Percentiles rank a stretch among this genome's conserved stretches.
phyloP scores from a whole-genome alignment of 441 rosid genomes.

The Biscutella auriculata region DNA sequence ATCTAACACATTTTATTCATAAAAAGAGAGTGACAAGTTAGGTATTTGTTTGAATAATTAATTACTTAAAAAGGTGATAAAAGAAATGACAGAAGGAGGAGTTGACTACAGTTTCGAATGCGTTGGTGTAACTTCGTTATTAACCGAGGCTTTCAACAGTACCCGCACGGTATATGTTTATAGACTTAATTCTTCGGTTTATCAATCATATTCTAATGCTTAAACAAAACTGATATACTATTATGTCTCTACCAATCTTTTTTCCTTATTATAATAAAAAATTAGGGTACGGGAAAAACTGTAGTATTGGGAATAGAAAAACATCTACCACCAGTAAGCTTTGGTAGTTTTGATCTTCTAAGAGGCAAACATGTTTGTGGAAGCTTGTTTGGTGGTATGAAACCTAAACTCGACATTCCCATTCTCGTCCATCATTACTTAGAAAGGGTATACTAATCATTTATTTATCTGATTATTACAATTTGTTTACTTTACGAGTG shows the following conservation, averaged over 20 bases:
- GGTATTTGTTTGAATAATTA: neutral
- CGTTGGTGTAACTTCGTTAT: constrained; percentile 41
- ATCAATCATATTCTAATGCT: neutral
- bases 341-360: constrained; percentile 23
- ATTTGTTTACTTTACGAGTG: neutral
- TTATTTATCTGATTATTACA: neutral
- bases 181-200: neutral
- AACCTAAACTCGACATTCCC: constrained; percentile 39
- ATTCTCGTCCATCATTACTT: constrained; percentile 29
- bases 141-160: constrained; percentile 44
- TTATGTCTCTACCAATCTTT: neutral
- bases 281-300: constrained; percentile 56
- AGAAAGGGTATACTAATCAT: constrained; percentile 21
- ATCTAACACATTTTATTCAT: neutral
- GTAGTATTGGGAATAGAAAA: constrained; percentile 37
- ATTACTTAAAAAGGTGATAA: constrained; percentile 38
- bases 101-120: constrained; percentile 76
- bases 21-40: neutral
- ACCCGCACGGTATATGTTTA: constrained; percentile 31
- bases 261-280: too few relatives aligned
- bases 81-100: constrained; percentile 55
- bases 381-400: constrained; percentile 37
- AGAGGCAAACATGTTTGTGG: constrained; percentile 32
- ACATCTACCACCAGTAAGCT: constrained; percentile 18
- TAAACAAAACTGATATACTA: neutral